Evolutionary conservation across 768 basidiomycete species (phyloP), one percentile per base, ranked within the genome.

Genomic region (Coprinellus aureogranulatus): DNA sequence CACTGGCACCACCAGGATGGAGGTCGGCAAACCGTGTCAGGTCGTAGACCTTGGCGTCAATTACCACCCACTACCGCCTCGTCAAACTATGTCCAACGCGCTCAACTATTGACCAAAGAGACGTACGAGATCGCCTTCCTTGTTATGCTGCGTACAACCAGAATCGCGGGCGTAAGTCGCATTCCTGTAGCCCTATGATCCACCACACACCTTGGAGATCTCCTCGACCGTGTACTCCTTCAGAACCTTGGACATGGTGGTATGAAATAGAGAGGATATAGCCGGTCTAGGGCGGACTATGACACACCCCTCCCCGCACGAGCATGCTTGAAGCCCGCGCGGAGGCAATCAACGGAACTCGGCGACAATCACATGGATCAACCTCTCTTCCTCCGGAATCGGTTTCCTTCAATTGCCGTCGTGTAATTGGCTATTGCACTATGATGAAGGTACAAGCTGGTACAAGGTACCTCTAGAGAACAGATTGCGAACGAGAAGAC

Each of bases 1-100:
- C 92, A 31, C 84, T 87, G 26, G 82, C 68, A 10, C 94, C 94
- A 53, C 94, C 84, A 1, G 93, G 95, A 66, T 98, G 95, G 50
- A 97, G 72, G 59, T 85, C 76, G 23, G 85, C 87, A 64, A 98
- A 97, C 59, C 82, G 85, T 39, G 88, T 84, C 28, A 98, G 69
- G 66, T 93, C 84, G 57, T 89, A 94, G 27, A 94, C 90, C 64
- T 87, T 89, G 8, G 88, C 76, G 68, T 94, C 91, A 51, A 94
- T 79, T 34, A 89, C 75, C 44, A 94, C 79, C 91, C 93, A 94
- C 86, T 93, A 63, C 2, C 41, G 37, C 53, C 8, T 20, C 28
- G 14, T 58, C 57, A 48, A 37, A 44, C 39, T 27, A 22, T 22
- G 49, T 22, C 14, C 22, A 31, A 18, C 2, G 12, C 47, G 27